Percentiles rank a stretch among this genome's conserved stretches.
Evolutionary conservation across 2,329 filamentous ascomycete species (phyloP).

Genomic region (Penicillium sp.): DNA sequence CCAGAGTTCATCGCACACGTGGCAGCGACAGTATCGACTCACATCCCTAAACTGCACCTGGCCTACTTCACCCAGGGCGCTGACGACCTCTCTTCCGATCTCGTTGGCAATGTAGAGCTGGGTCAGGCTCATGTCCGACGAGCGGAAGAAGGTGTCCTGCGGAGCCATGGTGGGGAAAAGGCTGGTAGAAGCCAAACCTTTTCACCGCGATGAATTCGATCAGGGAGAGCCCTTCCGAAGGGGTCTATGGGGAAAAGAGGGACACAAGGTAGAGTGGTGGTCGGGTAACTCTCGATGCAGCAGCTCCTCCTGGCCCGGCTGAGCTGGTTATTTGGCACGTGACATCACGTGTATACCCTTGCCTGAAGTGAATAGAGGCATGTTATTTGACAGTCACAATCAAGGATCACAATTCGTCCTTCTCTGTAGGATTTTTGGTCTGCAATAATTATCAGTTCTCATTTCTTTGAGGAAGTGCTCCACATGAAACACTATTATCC

Average conservation of each 20-base stretch:
- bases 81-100: conserved; percentile 95
- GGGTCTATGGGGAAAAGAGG: conserved; percentile 11
- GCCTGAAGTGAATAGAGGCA: too few species aligned
- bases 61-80: conserved; percentile 89
- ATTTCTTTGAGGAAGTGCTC: too few species aligned
- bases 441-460: too few species aligned
- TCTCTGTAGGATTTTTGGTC: too few species aligned
- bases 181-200: conserved; percentile 21
- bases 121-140: conserved; percentile 99
- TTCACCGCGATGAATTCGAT: conserved; percentile 14
- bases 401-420: too few species aligned
- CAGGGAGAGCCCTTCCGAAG: conserved; percentile 2
- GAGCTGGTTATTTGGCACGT: conserved; percentile 21
- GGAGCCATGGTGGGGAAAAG: conserved; percentile 50
- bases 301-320: conserved; percentile 10
- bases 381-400: too few species aligned
- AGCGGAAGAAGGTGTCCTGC: conserved; percentile 96
- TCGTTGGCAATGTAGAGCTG: conserved; percentile 99
- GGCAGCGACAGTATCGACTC: conserved; percentile 36
- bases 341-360: conserved; percentile 4
- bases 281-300: not conserved
- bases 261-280: conserved; percentile 12
- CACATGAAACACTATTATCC: too few species aligned
- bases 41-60: conserved; percentile 97
- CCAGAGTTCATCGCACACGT: conserved; percentile 14